Percentiles rank a stretch among this genome's conserved stretches.
phyloP scores from a whole-genome alignment of 2,329 filamentous ascomycete genomes.

The Colletotrichum brevisporum region DNA sequence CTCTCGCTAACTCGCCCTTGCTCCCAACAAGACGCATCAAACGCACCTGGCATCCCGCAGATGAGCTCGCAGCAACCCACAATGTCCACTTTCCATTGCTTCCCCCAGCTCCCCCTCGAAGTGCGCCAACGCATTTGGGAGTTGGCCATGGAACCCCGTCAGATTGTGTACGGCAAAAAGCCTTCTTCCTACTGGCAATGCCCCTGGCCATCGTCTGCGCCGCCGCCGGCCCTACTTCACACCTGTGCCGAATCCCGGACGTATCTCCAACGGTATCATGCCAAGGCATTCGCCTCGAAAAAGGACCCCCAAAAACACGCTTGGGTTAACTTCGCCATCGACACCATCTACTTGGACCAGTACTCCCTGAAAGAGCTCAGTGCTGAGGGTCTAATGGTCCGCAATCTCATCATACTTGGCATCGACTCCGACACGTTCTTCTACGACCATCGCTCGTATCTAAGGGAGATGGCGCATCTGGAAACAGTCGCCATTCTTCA shows the following conservation, averaged over 20 bases:
- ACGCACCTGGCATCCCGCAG: conserved; percentile 46
- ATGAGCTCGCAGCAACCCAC: not conserved
- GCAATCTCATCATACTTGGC: conserved; percentile 17
- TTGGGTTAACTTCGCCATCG: conserved; percentile 10
- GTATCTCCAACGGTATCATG: conserved; percentile 9
- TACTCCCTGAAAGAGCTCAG: not conserved
- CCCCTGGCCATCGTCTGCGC: conserved; percentile 6
- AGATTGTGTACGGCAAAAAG: not conserved
- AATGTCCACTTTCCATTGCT: not conserved
- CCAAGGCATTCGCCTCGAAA: not conserved
- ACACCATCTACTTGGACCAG: conserved; percentile 10
- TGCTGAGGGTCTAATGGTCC: conserved; percentile 8
- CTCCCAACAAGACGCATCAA: too few species aligned
- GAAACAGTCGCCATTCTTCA: conserved; percentile 10
- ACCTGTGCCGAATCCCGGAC: conserved; percentile 1
- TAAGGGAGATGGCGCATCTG: conserved; percentile 4
- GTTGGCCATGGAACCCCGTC: not conserved
- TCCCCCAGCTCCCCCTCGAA: conserved; percentile 6
- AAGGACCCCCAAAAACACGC: not conserved
- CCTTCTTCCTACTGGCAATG: not conserved
- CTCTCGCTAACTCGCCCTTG: too few species aligned
- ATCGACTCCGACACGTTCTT: conserved; percentile 6
- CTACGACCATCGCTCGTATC: not conserved
- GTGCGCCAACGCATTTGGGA: conserved; percentile 4
- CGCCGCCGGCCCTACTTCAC: not conserved